Base-by-base conservation (phyloP, 805 yeast species). In the Pichia deserticola region DNA sequence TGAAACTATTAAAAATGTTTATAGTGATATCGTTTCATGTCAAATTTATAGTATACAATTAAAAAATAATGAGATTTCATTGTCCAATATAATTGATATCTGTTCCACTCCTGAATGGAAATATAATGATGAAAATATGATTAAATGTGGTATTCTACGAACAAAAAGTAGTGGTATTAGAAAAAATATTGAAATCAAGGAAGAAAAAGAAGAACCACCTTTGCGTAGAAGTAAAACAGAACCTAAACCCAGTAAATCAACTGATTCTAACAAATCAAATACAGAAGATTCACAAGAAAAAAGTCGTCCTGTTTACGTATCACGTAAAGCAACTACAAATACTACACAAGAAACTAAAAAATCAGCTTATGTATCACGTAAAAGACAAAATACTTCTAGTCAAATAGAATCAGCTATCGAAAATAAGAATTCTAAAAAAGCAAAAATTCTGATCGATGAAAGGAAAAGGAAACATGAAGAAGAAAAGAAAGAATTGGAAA, bases 101-200 rank as follows among this genome's bases (percentile, higher is more conserved):
- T 58, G 61, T 44, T 43, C 42, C 1, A 45, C 42, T 6, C 40
- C 54, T 10, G 42, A 41, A 4, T 44, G 49, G 30, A 47, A 48
- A 5, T 57, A 56, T 43, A 50, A 54, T 3, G 47, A 51, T 11
- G 61, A 54, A 20, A 59, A 54, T 38, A 53, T 59, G 44, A 44
- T 32, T 3, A 51, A 50, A 27, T 63, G 66, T 60, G 68, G 64
- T 5, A 44, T 61, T 3, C 54, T 63, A 27, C 50, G 48, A 30
- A 56, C 64, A 3, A 37, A 47, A 5, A 52, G 59, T 1, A 41
- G 42, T 15, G 53, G 51, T n/a, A 11, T 40, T 27, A 5, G n/a
- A 3, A 42, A 43, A 13, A 13, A 20, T 7, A 9, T n/a, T 5
- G 28, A 13, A 33, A n/a, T 28, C 34, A 42, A 40, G 12, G 12